phyloP scores from a whole-genome alignment of 148 eudicot genomes.

The Rhododendron simsii region DNA sequence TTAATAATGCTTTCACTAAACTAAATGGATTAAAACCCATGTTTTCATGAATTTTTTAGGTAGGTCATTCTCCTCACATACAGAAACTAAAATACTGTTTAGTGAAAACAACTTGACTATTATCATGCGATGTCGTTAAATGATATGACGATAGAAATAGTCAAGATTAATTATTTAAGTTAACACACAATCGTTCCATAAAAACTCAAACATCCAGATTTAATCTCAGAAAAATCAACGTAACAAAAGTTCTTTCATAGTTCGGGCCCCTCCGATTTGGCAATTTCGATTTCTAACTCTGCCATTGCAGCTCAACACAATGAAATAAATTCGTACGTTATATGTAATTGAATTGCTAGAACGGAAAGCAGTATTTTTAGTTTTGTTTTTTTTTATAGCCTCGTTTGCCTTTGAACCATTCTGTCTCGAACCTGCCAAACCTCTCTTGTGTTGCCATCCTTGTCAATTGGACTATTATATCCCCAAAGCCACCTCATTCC shows the following conservation, averaged over 20 bases:
- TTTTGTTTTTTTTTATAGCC: background rate
- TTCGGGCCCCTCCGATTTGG: too few relatives aligned
- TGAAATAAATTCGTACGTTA: background rate
- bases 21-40: too few relatives aligned
- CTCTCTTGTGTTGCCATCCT: background rate
- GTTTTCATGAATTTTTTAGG: too few relatives aligned
- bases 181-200: background rate
- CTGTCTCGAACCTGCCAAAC: background rate
- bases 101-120: too few relatives aligned
- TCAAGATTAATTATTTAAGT: too few relatives aligned
- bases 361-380: background rate
- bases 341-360: background rate
- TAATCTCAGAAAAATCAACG: background rate
- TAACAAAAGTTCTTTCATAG: background rate
- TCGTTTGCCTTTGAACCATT: too few relatives aligned
- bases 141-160: too few relatives aligned
- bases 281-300: too few relatives aligned
- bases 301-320: background rate
- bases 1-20: too few relatives aligned
- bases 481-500: background rate
- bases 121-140: too few relatives aligned
- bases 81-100: too few relatives aligned
- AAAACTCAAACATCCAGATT: background rate
- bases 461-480: background rate
- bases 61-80: too few relatives aligned